Conservation (phyloP, 164 flowering plant species). For the Echeveria elegans region DNA sequence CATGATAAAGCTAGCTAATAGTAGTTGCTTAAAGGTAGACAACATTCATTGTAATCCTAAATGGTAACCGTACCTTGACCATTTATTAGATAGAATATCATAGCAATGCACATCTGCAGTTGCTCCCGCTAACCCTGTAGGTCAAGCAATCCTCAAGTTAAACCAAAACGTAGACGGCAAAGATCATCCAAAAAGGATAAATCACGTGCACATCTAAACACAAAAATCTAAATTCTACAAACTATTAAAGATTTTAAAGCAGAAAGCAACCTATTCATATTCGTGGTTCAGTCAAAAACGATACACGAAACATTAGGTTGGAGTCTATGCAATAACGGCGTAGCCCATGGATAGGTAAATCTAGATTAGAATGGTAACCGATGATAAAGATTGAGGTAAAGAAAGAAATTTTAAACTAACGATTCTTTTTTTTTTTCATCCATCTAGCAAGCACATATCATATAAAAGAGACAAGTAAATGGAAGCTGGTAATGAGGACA, state of each 20-base stretch:
- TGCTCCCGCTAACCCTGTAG: constrained; percentile 94
- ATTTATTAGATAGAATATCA: constrained; percentile 88
- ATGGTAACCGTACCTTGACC: constrained; percentile 60
- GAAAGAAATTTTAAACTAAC: neutral
- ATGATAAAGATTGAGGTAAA: no score
- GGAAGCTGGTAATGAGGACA: constrained; percentile 15
- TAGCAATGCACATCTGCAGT: constrained; percentile 98
- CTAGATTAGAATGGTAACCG: no score
- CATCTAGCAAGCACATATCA: neutral
- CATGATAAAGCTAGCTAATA: neutral
- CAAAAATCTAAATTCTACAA: no score
- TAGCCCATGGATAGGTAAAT: no score
- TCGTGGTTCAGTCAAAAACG: no score
- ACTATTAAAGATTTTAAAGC: no score
- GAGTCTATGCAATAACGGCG: no score
- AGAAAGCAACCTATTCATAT: no score
- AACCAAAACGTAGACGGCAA: no score
- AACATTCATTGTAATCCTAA: neutral
- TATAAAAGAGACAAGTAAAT: neutral
- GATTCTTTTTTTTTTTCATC: neutral
- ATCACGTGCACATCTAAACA: no score
- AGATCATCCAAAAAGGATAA: neutral
- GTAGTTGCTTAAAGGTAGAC: neutral
- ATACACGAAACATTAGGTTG: no score
- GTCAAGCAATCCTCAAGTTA: constrained; percentile 12